Conservation (phyloP, 1,284 basidiomycete genomes). For the Ustilago esculenta region DNA sequence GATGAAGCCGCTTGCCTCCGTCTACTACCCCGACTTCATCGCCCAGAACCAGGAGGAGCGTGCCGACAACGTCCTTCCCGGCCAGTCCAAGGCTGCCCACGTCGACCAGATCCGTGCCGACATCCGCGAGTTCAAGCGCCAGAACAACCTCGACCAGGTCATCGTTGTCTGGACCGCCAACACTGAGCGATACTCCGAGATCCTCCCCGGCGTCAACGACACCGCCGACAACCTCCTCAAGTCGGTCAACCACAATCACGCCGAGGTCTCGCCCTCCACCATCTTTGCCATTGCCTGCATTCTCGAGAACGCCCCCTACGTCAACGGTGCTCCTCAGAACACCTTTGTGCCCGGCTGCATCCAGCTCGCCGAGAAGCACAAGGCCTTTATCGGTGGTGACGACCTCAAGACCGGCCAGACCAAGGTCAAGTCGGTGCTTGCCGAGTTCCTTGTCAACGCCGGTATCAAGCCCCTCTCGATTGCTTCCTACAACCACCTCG, state of each 20-base stretch:
- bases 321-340: slow-evolving; percentile 99
- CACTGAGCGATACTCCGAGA: slow-evolving; percentile 96
- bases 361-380: slow-evolving; percentile 85
- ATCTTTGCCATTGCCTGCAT: slow-evolving; percentile 95
- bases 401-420: slow-evolving; percentile 82
- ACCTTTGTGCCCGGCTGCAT: slow-evolving; percentile 97
- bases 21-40: slow-evolving; percentile 79
- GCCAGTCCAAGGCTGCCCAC: slow-evolving; percentile 85
- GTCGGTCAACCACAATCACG: slow-evolving; percentile 84
- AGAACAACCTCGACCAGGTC: slow-evolving; percentile 81
- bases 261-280: slow-evolving; percentile 93
- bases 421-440: slow-evolving; percentile 81
- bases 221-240: slow-evolving; percentile 87
- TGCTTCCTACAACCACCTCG: slow-evolving; percentile 97
- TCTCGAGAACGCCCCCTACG: slow-evolving; percentile 92
- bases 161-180: slow-evolving; percentile 98
- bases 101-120: slow-evolving; percentile 90
- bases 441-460: slow-evolving; percentile 98
- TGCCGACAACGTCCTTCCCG: slow-evolving; percentile 89
- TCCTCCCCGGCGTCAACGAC: slow-evolving; percentile 94
- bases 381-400: slow-evolving; percentile 95
- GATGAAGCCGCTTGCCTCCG: slow-evolving; percentile 87
- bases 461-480: slow-evolving; percentile 98
- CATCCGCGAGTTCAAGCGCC: slow-evolving; percentile 89
- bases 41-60: slow-evolving; percentile 97